A percentile compares a stretch with the other conserved stretches of the same genome.
These are phyloP conservation scores for Chaetomium sp. DNA, from an alignment of 2,329 filamentous ascomycete species.

Conservation along the genomic window DNA sequence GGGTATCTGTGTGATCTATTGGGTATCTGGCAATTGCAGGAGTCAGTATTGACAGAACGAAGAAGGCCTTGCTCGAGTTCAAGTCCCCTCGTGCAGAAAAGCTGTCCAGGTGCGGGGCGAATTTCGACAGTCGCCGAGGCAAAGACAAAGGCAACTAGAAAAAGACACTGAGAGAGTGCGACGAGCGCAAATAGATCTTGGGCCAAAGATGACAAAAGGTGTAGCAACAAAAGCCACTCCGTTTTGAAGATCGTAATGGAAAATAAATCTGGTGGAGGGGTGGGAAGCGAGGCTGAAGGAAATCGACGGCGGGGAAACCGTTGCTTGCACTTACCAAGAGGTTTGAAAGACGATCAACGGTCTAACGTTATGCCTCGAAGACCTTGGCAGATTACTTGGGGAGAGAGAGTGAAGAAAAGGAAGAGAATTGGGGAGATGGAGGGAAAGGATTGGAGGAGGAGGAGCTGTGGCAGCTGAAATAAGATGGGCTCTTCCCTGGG, in stretches of 20 bases:
- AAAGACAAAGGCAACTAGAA: no score
- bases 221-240: neutral
- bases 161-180: no score
- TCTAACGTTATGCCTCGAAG: conserved; percentile 14
- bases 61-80: neutral
- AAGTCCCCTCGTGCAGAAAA: neutral
- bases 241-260: neutral
- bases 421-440: conserved; percentile 18
- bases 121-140: no score
- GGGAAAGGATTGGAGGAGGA: conserved; percentile 12
- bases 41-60: conserved; percentile 12
- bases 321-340: conserved; percentile 19
- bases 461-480: conserved; percentile 29
- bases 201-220: no score
- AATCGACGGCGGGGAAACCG: neutral
- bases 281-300: conserved; percentile 17
- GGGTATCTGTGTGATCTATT: conserved; percentile 17
- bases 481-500: conserved; percentile 24
- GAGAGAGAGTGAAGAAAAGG: conserved; percentile 8
- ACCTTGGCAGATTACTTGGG: conserved; percentile 1
- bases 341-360: conserved; percentile 6
- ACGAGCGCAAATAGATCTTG: no score
- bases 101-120: neutral
- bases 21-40: conserved; percentile 19
- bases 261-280: neutral